Evolutionary conservation across 2,329 filamentous ascomycete genomes (phyloP).

Genomic region (Hypoxylon sp.): DNA sequence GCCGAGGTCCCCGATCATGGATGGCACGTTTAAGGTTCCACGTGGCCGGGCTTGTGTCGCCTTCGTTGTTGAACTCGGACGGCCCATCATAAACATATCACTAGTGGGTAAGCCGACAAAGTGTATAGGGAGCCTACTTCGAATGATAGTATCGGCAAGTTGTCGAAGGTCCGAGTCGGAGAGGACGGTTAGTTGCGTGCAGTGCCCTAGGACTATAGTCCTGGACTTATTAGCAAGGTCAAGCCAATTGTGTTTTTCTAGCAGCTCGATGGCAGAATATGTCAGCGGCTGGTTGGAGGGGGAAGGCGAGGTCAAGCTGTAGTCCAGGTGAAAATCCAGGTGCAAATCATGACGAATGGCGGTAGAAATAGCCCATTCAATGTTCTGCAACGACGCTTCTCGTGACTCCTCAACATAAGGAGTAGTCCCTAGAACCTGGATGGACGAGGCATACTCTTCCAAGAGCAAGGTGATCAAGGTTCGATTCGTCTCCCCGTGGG

Average conservation of each 20-base stretch:
- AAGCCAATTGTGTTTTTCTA: conserved; percentile 68
- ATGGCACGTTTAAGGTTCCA: conserved; percentile 73
- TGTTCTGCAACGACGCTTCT: conserved; percentile 67
- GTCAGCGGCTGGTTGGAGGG: conserved; percentile 62
- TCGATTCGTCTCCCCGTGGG: conserved; percentile 65
- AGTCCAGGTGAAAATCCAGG: conserved; percentile 81
- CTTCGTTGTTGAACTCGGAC: conserved; percentile 50
- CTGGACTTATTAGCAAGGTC: conserved; percentile 56
- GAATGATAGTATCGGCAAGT: conserved; percentile 64
- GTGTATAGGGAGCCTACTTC: conserved; percentile 68
- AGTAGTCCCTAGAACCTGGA: conserved; percentile 76
- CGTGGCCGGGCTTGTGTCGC: conserved; percentile 58
- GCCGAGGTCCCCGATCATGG: conserved; percentile 71
- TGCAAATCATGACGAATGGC: conserved; percentile 68
- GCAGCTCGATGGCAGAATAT: conserved; percentile 66
- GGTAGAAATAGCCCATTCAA: conserved; percentile 72
- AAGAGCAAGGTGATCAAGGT: conserved; percentile 59
- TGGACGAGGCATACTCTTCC: conserved; percentile 51
- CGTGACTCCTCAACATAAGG: conserved; percentile 76
- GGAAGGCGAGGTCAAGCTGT: conserved; percentile 67
- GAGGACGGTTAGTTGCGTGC: conserved; percentile 75
- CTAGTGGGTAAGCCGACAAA: conserved; percentile 80
- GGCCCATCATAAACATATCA: conserved; percentile 80
- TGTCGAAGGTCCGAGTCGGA: conserved; percentile 62
- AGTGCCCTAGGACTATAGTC: conserved; percentile 76